Base-by-base conservation (phyloP, 208 protist genomes). In the Acanthamoeba healyi region DNA sequence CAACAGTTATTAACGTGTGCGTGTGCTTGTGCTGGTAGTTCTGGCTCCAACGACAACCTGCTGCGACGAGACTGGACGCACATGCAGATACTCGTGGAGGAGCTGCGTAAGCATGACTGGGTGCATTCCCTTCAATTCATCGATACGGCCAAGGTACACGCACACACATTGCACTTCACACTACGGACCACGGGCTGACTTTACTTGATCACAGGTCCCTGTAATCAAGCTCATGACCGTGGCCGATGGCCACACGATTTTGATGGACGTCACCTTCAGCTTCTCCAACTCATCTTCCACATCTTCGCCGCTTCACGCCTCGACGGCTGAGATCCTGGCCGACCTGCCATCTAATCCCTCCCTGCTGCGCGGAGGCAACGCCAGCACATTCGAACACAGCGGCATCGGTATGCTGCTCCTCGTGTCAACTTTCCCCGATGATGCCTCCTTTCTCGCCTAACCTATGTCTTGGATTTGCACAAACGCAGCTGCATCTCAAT, bases 251-350 rank as follows among this genome's bases (percentile, higher is more conserved):
- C 34, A 91, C 46, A 63, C 24, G 15, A 91, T 91, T 70, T 51
- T 91, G 34, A 72, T 70, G 34, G 84, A 91, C 51, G 36, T 91
- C 26, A 91, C 84, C 24, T 91, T 91, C 54, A 91, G 84, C 54
- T 54, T 91, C n/a, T 70, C 46, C 32, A 63, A 91, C 49, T 65
- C 56, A 5, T 34, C 84, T 29, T 65, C 56, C 7, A 44, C 84
- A 4, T 26, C 56, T 15, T 46, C 54, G 10, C 19, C 79, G 26
- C 15, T 32, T 9, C 29, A 51, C 79, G 38, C 15, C 15, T 22
- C 56, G 15, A 29, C 79, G 22, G 42, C 79, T 3, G 49, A 51
- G 29, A 61, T 14, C 34, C 38, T 87, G 26, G 79, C 49, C 22
- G 42, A 51, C 40, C 79, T 87, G 46, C 38, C 79, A 6, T 56